Evolutionary conservation across 345 rosid genomes (phyloP).

Genomic region (Durio zibethinus): DNA sequence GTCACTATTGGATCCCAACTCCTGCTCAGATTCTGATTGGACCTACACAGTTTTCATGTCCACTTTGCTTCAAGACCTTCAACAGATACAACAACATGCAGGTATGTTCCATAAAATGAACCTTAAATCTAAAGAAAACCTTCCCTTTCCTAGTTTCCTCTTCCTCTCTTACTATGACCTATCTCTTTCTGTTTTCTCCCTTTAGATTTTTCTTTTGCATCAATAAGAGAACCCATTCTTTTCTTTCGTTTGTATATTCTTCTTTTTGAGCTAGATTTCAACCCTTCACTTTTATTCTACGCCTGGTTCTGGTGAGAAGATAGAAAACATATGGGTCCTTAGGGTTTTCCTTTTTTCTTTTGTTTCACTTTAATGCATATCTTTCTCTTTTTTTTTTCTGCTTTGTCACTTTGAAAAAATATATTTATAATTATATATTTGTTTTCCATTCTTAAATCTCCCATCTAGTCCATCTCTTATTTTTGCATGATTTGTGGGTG

Average conservation of each 20-base stretch:
- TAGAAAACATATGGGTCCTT: slow-evolving; percentile 23
- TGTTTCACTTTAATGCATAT: slow-evolving; percentile 20
- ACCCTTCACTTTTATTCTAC: slow-evolving; percentile 23
- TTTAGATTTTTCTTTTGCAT: slow-evolving; percentile 18
- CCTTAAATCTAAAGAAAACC: slow-evolving; percentile 16
- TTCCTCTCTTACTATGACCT: background rate
- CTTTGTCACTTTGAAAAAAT: background rate
- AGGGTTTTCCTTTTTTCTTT: slow-evolving; percentile 29
- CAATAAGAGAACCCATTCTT: slow-evolving; percentile 21
- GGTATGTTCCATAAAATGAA: slow-evolving; percentile 34
- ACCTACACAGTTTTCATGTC: slow-evolving; percentile 96
- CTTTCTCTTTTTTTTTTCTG: slow-evolving; percentile 11
- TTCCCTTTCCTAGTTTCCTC: slow-evolving; percentile 10
- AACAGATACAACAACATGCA: slow-evolving; percentile 99
- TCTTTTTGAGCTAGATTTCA: slow-evolving; percentile 35
- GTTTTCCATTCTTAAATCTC: background rate
- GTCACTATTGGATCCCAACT: slow-evolving; percentile 99
- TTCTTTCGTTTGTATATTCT: slow-evolving; percentile 24
- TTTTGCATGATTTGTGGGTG: slow-evolving; percentile 46
- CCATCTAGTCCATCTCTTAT: background rate
- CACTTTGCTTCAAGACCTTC: slow-evolving; percentile 98
- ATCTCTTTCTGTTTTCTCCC: slow-evolving; percentile 19
- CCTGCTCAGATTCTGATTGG: slow-evolving; percentile 96
- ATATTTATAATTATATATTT: too few relatives aligned
- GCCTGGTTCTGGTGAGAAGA: slow-evolving; percentile 16